Conservation (phyloP, 768 basidiomycete species). For the Boletus rufocinnamomeus region DNA sequence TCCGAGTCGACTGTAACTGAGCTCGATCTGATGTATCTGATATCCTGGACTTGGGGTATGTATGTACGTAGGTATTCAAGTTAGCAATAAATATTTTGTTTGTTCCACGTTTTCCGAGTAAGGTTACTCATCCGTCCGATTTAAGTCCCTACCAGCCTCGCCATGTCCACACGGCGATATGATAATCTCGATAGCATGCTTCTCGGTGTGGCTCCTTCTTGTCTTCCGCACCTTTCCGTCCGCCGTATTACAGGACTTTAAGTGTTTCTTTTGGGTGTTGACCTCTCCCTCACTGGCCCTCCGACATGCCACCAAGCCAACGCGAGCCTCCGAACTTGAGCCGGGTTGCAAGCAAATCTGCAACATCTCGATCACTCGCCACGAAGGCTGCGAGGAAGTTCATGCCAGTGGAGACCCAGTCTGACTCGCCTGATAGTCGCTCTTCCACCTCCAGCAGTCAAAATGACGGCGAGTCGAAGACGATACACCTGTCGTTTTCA, state of each 20-base stretch:
- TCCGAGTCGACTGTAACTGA: too few relatives aligned
- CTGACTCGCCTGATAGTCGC: conserved; percentile 12
- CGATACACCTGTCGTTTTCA: not conserved
- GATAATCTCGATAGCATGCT: not conserved
- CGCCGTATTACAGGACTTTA: too few relatives aligned
- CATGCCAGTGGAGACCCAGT: not conserved
- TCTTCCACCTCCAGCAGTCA: conserved; percentile 1
- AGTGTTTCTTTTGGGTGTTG: not conserved
- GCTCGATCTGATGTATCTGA: too few relatives aligned
- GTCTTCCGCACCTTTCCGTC: not conserved
- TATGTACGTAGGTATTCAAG: too few relatives aligned
- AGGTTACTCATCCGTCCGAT: not conserved
- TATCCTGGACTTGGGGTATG: too few relatives aligned
- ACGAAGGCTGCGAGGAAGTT: conserved; percentile 23
- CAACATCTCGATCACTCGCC: not conserved
- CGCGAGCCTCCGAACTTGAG: not conserved
- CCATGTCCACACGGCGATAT: not conserved
- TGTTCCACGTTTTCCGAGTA: not conserved
- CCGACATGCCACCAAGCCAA: conserved; percentile 18
- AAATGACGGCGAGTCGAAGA: conserved; percentile 14
- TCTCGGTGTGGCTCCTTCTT: not conserved
- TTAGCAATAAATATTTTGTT: too few relatives aligned
- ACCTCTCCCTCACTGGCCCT: conserved; percentile 13
- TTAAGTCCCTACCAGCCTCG: not conserved
- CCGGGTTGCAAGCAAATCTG: conserved; percentile 1